Base-by-base conservation (phyloP, 176 grass and related monocot species). In the Phoenix roebelenii region DNA sequence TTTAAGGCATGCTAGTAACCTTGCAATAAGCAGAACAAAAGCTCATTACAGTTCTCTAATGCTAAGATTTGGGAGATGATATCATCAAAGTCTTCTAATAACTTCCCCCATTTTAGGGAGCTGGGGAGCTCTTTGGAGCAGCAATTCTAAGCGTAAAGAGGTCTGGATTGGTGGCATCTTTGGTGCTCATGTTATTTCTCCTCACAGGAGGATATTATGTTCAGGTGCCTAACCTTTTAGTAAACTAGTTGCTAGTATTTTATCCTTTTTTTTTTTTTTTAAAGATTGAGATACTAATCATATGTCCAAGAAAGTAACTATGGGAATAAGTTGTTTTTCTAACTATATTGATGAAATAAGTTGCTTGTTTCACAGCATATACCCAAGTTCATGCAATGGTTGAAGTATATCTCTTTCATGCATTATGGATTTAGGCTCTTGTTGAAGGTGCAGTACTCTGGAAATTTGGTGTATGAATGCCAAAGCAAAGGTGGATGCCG, bases 191-290 rank as follows among this genome's bases (percentile, higher is more conserved):
- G 90, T 79, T 95, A 25, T 89, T 95, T 78, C 90, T 95, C 18
- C 85, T 95, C 66, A 95, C 90, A 18, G 90, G 90, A 28, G 90
- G 85, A 1, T 95, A 95, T 69, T 95, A 95, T 61, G 80, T 85
- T 58, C 77, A 85, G 82, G 82, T 85, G 68, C 25, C 23, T 64
- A 44, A 14, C 35, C 35, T 12, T 14, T 14, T 44, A 14, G 10
- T 44, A 44, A 12, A 12, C 35, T 44, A 3, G 35, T 44, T 44
- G 35, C 10, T 44, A 14, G 35, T 14, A 12, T 44, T 44, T 44
- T 44, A 12, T 44, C 10, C 10, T 0, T 44, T 10, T 44, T 44
- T 0, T 44, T 10, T 44, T 44, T 12, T 12, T 3, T 12, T 14
- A 12, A 44, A 14, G 14, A 14, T 44, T 12, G 10, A 14, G 10